These are phyloP conservation scores for Anisogramma anomala DNA, from an alignment of 2,329 filamentous ascomycete genomes.

Conservation along the genomic window DNA sequence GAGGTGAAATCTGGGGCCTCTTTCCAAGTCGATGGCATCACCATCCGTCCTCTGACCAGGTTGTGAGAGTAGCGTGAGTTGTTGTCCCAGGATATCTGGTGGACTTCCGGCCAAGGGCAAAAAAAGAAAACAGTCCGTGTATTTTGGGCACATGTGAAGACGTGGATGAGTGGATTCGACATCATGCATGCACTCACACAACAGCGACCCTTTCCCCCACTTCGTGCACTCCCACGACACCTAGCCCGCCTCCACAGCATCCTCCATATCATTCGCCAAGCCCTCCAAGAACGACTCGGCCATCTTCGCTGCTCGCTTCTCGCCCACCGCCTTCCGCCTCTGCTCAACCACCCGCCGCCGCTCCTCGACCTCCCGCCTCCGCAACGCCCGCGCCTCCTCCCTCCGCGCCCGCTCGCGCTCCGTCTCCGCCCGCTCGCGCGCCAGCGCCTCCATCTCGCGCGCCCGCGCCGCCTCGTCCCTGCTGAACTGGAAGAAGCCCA, in stretches of 20 bases:
- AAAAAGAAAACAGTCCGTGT: too few relatives aligned
- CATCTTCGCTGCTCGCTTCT: conserved; percentile 50
- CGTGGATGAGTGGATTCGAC: too few relatives aligned
- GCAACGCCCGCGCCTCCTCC: conserved; percentile 45
- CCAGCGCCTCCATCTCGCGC: conserved; percentile 64
- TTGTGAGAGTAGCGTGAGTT: too few relatives aligned
- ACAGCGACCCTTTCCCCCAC: not conserved
- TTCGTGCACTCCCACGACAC: not conserved
- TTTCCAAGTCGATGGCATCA: too few relatives aligned
- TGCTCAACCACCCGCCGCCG: conserved; percentile 50
- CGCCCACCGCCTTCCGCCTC: conserved; percentile 40
- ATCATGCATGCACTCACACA: not conserved
- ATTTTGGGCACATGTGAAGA: too few relatives aligned
- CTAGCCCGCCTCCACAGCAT: not conserved
- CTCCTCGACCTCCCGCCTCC: conserved; percentile 52
- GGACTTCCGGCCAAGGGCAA: too few relatives aligned
- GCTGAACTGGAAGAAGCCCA: conserved; percentile 85
- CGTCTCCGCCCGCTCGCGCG: conserved; percentile 55
- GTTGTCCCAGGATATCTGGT: too few relatives aligned
- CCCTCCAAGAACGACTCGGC: conserved; percentile 63
- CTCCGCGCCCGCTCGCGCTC: conserved; percentile 47
- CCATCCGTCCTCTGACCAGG: too few relatives aligned
- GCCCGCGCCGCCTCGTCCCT: conserved; percentile 55
- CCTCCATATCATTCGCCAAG: conserved; percentile 27
- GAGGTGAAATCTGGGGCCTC: too few relatives aligned